Base-by-base conservation (phyloP, 306 rosid genomes). In the Medicago arabica region DNA sequence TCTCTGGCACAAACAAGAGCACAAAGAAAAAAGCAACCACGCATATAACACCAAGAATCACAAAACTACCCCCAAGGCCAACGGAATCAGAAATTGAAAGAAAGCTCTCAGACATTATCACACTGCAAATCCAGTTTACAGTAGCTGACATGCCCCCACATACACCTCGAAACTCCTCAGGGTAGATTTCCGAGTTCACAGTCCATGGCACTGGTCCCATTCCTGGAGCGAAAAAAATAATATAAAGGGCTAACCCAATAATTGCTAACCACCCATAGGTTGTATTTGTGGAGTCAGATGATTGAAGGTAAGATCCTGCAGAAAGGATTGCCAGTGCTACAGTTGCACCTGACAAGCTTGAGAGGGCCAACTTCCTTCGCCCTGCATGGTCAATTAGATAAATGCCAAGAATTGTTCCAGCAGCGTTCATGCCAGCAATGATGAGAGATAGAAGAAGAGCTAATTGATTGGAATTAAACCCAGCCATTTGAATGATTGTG, bases 101-200 rank as follows among this genome's bases (percentile, higher is more conserved):
- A 78, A 91, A 91, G 23, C 86, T 59, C 78, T 83, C 85, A 47
- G 91, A 80, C 75, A 91, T 89, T 38, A 91, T 87, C 75, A 89
- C 83, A 78, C 90, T 91, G 17, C 92, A 86, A 67, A 89, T 36
- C 97, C 97, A 91, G 75, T 91, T 91, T 44, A 91, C 94, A 4
- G 94, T 88, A 21, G 96, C 96, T 0, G 96, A 85, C 96, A 91
- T 91, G 49, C 96, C 96, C 36, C 96, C 93, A 19, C 96, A 91
- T 10, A 85, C 47, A 17, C 93, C 96, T 0, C 96, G 85, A 46
- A 85, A 88, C 44, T 88, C 86, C 73, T 90, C 96, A 3, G 96
- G 96, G 79, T 90, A 90, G 74, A 90, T 87, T 92, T 90, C 96
- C 3, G 96, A 36, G 76, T 77, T 77, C 69, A 77, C 75, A 8